Base-by-base conservation (phyloP, 495 filamentous ascomycete species). In the Annulohypoxylon maeteangense region DNA sequence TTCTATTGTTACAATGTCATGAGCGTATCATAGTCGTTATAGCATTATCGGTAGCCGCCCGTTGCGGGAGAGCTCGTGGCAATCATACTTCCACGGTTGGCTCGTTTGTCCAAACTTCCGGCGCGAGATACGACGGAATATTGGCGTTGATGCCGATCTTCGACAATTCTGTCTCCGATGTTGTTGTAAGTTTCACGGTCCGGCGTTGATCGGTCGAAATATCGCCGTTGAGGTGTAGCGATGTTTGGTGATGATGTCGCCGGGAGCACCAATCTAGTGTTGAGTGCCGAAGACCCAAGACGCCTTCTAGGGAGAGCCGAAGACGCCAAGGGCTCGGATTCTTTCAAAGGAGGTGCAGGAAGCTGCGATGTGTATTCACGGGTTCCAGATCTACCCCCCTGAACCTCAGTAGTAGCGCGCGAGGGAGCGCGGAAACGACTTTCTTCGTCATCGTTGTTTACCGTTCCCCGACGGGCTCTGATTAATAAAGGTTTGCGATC, bases 391-490 rank as follows among this genome's bases (percentile, higher is more conserved):
- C 80, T 75, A 48, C 70, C 63, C 42, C 75, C 78, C 16, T 82
- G 82, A n/a, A 88, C 78, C 56, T 89, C 88, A 10, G 88, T 89
- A n/a, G 78, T 75, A 0, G 88, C 88, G 11, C 88, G 75, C 2
- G 86, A 88, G 0, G 86, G 86, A 11, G 83, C 81, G 4, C 87
- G 83, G 74, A 84, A 85, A 40, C 84, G 77, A 4, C 74, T 68
- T 14, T 84, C 79, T 11, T 82, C 84, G 20, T 86, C 83, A 5
- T 84, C 78, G 10, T 83, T 80, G 6, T 82, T 81, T 25, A 83
- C 70, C 27, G 80, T 82, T 7, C 73, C 76, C 4, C 80, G 83
- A 18, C 81, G 84, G 53, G 25, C 77, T 62, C 75, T 80, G 31
- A 77, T 69, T 59, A 80, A 74, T 56, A 81, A 61, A 10, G 82